Base-by-base conservation (phyloP, 139 green algal species). In the Auxenochlorella protothecoides region DNA sequence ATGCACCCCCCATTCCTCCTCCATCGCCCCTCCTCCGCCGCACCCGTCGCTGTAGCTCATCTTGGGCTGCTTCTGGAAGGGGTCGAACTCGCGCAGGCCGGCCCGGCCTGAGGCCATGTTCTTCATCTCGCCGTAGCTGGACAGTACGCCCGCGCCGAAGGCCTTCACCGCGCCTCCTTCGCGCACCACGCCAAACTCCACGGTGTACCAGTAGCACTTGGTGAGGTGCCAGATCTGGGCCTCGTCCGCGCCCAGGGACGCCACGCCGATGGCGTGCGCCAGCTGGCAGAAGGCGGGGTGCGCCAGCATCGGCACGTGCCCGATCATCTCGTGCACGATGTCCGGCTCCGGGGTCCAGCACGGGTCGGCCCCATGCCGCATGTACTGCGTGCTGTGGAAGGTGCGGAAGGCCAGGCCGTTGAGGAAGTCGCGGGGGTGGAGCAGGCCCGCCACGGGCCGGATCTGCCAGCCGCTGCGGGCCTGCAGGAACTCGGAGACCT, bases 361-460 rank as follows among this genome's bases (percentile, higher is more conserved):
- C 0, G 72, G 80, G 65, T 72, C 54, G 51, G 72, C 82, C 55
- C 66, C 74, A 67, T 96, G 90, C 4, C 91, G 85, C 73, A 96
- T 83, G 84, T 95, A 96, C 83, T 96, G 88, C 3, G 86, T 92
- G 59, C 69, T 83, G 81, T 93, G 89, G 73, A 93, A 93, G 60
- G 79, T 89, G 16, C 87, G 88, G 84, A 97, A 97, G 2, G 92
- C 92, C n/a, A 97, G 77, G 55, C 90, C 92, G 60, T 89, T 90
- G 53, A 97, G 81, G 81, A 97, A 97, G 80, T 97, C 89, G 2
- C 92, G 78, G 5, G 92, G 92, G 79, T 96, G 90, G 76, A 97
- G 89, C 62, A 97, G 78, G 3, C 92, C 92, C 5, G 92, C 92
- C 27, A 95, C 88, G 2, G 92, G 92, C 3, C 92, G 80, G 6